phyloP scores from a whole-genome alignment of 1,284 basidiomycete species.

The Leccinum pachyderme region DNA sequence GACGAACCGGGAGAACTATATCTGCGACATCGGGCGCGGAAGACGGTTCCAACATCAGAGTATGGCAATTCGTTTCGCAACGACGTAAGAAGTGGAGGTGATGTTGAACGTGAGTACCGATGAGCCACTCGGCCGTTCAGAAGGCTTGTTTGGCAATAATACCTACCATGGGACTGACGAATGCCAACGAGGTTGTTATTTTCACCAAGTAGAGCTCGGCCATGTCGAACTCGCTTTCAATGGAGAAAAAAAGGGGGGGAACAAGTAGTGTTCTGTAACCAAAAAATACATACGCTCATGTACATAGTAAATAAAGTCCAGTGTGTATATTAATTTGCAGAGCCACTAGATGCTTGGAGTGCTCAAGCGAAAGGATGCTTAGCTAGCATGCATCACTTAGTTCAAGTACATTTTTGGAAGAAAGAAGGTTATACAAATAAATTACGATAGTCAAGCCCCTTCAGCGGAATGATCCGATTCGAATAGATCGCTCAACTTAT shows the following conservation, averaged over 20 bases:
- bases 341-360: background rate
- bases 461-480: background rate
- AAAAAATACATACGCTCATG: background rate
- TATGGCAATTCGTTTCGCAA: slow-evolving; percentile 92
- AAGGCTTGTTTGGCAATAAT: background rate
- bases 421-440: background rate
- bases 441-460: background rate
- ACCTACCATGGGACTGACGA: background rate
- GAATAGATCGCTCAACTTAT: background rate
- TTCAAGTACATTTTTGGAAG: background rate
- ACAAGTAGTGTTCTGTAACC: background rate
- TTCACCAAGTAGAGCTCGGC: too few relatives aligned
- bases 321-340: too few relatives aligned
- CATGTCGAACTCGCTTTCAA: too few relatives aligned
- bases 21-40: slow-evolving; percentile 93
- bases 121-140: background rate
- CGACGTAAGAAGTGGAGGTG: slow-evolving; percentile 92
- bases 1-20: slow-evolving; percentile 96
- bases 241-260: slow-evolving; percentile 5
- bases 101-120: slow-evolving; percentile 81
- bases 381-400: background rate
- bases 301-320: background rate
- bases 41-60: slow-evolving; percentile 94
- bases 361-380: background rate
- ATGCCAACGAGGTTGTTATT: too few relatives aligned